A percentile compares a stretch with the other conserved stretches of the same genome.
These are phyloP conservation scores for Drechslerella stenobrocha DNA, from an alignment of 2,329 filamentous ascomycete species.

Conservation along the genomic window DNA sequence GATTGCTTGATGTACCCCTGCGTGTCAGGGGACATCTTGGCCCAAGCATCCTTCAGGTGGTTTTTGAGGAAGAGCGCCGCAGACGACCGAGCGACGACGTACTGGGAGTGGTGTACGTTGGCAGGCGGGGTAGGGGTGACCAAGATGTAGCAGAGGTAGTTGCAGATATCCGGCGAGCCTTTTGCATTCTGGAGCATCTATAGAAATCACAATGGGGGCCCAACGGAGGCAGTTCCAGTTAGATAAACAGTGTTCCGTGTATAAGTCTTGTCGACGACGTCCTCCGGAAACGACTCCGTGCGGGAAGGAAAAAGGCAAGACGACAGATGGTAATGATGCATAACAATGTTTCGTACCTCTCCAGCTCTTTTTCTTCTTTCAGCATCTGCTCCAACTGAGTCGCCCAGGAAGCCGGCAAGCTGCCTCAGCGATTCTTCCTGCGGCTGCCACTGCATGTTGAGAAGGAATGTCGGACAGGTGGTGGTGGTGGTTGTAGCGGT, in stretches of 20 bases:
- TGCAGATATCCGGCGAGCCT: slow-evolving; percentile 87
- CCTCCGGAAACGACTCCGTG: slow-evolving; percentile 34
- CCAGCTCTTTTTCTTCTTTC: slow-evolving; percentile 48
- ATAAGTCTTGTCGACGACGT: slow-evolving; percentile 13
- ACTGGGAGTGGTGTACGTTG: slow-evolving; percentile 61
- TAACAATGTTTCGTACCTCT: slow-evolving; percentile 47
- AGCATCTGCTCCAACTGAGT: slow-evolving; percentile 60
- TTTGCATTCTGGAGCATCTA: slow-evolving; percentile 94
- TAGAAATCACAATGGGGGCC: slow-evolving; percentile 30
- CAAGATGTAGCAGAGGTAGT: slow-evolving; percentile 92
- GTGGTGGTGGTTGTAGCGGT: slow-evolving; percentile 1
- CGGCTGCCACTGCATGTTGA: slow-evolving; percentile 87
- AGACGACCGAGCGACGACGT: slow-evolving; percentile 73
- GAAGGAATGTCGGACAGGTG: slow-evolving; percentile 9
- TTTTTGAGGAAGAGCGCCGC: slow-evolving; percentile 96
- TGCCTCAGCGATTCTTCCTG: slow-evolving; percentile 83
- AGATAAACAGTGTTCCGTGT: slow-evolving; percentile 42
- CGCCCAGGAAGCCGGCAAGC: slow-evolving; percentile 83
- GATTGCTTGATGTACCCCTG: slow-evolving; percentile 77
- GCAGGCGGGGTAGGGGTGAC: slow-evolving; percentile 65
- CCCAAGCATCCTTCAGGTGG: slow-evolving; percentile 76
- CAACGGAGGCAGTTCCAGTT: slow-evolving; percentile 48
- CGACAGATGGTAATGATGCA: slow-evolving; percentile 16
- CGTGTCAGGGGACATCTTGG: slow-evolving; percentile 72
- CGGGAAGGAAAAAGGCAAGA: slow-evolving; percentile 9